phyloP scores from a whole-genome alignment of 2,329 filamentous ascomycete species.

The Tolypocladium capitatum region DNA sequence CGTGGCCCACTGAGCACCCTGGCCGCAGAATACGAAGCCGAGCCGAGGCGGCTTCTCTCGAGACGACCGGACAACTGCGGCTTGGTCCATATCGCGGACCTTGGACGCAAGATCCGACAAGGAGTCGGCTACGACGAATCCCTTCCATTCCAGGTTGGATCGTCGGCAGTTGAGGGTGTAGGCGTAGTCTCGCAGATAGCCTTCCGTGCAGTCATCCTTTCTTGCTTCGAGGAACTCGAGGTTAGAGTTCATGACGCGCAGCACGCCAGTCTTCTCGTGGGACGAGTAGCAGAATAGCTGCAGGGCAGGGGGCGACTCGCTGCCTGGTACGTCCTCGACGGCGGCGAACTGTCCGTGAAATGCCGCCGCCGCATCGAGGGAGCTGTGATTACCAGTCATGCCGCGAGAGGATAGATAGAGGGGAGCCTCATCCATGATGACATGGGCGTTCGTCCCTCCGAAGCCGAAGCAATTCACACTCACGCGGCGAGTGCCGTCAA shows the following conservation, averaged over 20 bases:
- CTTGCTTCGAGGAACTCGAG: conserved; percentile 15
- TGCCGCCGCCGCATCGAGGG: conserved; percentile 5
- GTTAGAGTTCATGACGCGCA: conserved; percentile 22
- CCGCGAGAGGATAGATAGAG: conserved; percentile 23
- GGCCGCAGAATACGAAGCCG: conserved; percentile 30
- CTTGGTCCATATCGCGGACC: conserved; percentile 9
- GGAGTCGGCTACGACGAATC: conserved; percentile 22
- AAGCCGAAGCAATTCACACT: conserved; percentile 46
- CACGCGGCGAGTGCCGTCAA: conserved; percentile 29
- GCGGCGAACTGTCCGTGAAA: neutral
- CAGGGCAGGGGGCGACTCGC: conserved; percentile 4
- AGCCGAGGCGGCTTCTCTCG: conserved; percentile 16
- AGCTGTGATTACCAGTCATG: conserved; percentile 23
- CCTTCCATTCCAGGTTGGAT: conserved; percentile 30
- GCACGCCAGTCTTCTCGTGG: conserved; percentile 26
- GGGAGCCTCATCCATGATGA: conserved; percentile 34
- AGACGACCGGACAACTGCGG: conserved; percentile 10
- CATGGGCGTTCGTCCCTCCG: conserved; percentile 43
- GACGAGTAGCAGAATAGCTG: conserved; percentile 31
- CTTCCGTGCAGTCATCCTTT: neutral
- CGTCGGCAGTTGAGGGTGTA: conserved; percentile 33
- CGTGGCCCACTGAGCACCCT: conserved; percentile 28
- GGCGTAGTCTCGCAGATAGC: conserved; percentile 25
- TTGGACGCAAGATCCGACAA: conserved; percentile 18
- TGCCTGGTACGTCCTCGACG: neutral